Base-by-base conservation (phyloP, 345 rosid genomes). In the Adansonia digitata region DNA sequence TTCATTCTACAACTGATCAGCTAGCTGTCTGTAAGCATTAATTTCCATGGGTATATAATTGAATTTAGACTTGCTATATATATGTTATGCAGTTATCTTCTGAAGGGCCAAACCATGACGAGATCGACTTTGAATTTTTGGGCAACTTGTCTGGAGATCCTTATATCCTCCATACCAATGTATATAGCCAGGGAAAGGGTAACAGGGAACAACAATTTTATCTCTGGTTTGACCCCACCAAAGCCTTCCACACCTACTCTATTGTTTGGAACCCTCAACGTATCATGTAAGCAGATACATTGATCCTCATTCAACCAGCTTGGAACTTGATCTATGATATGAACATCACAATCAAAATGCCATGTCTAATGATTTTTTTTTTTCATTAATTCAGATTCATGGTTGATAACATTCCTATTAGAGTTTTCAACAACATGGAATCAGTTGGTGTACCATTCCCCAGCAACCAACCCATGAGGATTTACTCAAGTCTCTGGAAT, bases 191-290 rank as follows among this genome's bases (percentile, higher is more conserved):
- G 71, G 94, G n/a, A n/a, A n/a, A n/a, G n/a, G n/a, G n/a, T n/a
- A n/a, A n/a, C n/a, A n/a, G n/a, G n/a, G n/a, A n/a, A n/a, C n/a
- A n/a, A n/a, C n/a, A n/a, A n/a, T n/a, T n/a, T n/a, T n/a, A n/a
- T n/a, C n/a, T n/a, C n/a, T 89, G 90, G 90, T 86, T 87, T n/a
- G 89, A 89, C 6, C 93, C 89, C 15, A 84, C 91, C 8, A 80
- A 81, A 48, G 83, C 85, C 79, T 90, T 90, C 79, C 92, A 90
- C 87, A 88, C 92, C 11, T 90, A 90, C 22, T 84, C 94, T 27
- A 78, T 88, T 68, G 79, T 86, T 51, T 90, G 94, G 92, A 90
- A 89, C 53, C 87, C 87, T 6, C 86, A 86, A 17, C 82, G 73
- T 40, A 84, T 90, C 57, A 80, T 88, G 92, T 86, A 82, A 77